Evolutionary conservation across 2,329 filamentous ascomycete genomes (phyloP), one percentile per base, ranked within the genome.

Genomic region (Penicillium sumatraense): DNA sequence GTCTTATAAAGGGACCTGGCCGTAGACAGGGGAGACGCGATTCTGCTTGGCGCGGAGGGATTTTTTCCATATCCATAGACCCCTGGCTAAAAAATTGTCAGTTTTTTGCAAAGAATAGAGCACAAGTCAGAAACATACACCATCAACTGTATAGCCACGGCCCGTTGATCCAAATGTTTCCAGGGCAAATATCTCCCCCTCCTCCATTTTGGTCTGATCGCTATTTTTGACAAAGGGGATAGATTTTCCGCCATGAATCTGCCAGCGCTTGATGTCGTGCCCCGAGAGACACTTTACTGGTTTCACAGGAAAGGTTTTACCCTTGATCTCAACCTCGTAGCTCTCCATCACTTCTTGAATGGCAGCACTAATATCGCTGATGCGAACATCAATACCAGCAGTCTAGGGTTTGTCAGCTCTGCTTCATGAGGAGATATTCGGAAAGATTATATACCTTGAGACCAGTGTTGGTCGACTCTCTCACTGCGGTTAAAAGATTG

Each of bases 401-500:
- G 77, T 72, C 74, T 80, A 26, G 16, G 53, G 8, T 49, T 21
- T 42, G 54, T 66, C 36, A 59, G 54, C 14, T 26, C 5, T 29
- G 24, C 6, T 24, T 20, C 13, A 16, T 13, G 3, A 36, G 27
- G 21, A 40, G 3, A 11, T 8, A 7, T 10, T 23, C 14, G 1
- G 2, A 13, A 7, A 2, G 44, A n/a, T 31, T 11, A 14, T 50
- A 54, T 65, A 78, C 77, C 71, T 69, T 75, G 56, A 83, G 63
- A 8, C 77, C 81, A 46, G 79, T 78, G 74, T 92, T 90, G 54
- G 89, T 93, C 13, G 90, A 89, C 54, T 70, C 68, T 45, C 65
- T 71, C 4, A 92, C 89, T 3, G 89, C 87, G 41, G 83, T 80
- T 31, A 93, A 82, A 24, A 93, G 80, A 67, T 88, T 88, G 72